Conservation (phyloP, 129 eudicot genomes). For the Escallonia herrerae region DNA sequence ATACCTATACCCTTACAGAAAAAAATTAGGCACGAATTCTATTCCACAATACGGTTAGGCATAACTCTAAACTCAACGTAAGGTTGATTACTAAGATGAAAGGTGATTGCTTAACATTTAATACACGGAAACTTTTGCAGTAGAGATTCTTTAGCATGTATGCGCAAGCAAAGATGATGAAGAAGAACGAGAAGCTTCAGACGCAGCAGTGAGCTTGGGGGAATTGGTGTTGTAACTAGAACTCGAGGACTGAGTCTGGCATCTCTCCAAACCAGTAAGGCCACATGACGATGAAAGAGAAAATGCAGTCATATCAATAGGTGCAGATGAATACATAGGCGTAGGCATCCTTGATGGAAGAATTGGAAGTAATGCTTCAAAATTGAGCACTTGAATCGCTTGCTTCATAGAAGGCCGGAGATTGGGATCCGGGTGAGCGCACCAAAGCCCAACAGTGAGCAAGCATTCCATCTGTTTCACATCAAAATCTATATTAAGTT, state of each 20-base stretch:
- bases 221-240: background rate
- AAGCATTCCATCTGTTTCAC: conserved; percentile 25
- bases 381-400: conserved; percentile 31
- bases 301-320: background rate
- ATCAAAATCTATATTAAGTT: conserved; percentile 12
- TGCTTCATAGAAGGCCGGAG: conserved; percentile 33
- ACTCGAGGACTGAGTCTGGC: conserved; percentile 10
- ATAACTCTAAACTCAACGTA: background rate
- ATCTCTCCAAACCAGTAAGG: background rate
- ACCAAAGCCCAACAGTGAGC: conserved; percentile 53
- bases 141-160: no score
- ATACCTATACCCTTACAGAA: no score
- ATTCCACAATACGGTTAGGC: no score
- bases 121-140: no score
- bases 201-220: background rate
- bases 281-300: background rate
- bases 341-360: conserved; percentile 31
- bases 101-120: no score
- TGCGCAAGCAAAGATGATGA: background rate
- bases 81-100: no score
- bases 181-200: background rate
- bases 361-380: conserved; percentile 29
- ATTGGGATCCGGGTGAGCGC: conserved; percentile 38
- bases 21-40: no score
- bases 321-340: conserved; percentile 11